A percentile compares a stretch with the other conserved stretches of the same genome.
Conservation (phyloP, 2,329 filamentous ascomycete genomes). For the Neonectria coccinea region DNA sequence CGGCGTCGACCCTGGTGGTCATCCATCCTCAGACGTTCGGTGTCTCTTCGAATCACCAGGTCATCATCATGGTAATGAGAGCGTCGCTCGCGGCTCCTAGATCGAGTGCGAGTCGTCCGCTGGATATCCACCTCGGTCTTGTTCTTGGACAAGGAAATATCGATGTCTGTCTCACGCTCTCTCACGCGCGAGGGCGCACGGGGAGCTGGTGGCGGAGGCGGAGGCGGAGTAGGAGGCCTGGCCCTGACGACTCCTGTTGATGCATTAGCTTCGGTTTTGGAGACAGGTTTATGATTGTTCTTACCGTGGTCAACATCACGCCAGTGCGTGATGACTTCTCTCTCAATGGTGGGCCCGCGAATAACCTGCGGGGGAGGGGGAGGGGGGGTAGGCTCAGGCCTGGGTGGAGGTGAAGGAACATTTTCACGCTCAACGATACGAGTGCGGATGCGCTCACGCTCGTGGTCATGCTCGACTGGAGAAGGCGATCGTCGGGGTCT, state of each 20-base stretch:
- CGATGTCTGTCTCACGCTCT: slow-evolving; percentile 70
- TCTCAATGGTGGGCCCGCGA: slow-evolving; percentile 82
- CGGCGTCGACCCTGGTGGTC: slow-evolving; percentile 60
- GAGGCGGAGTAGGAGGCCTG: slow-evolving; percentile 59
- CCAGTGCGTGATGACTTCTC: slow-evolving; percentile 91
- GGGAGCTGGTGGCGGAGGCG: slow-evolving; percentile 60
- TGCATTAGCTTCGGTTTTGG: slow-evolving; percentile 25
- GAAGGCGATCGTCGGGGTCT: slow-evolving; percentile 53
- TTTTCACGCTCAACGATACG: slow-evolving; percentile 62
- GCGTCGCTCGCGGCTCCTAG: slow-evolving; percentile 55
- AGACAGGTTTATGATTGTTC: slow-evolving; percentile 39
- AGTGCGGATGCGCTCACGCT: slow-evolving; percentile 61
- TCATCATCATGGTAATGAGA: slow-evolving; percentile 70
- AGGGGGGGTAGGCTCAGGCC: slow-evolving; percentile 60
- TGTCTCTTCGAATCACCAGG: slow-evolving; percentile 71
- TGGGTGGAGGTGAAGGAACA: slow-evolving; percentile 48
- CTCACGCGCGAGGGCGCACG: slow-evolving; percentile 56
- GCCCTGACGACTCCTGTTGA: slow-evolving; percentile 58
- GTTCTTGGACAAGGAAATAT: slow-evolving; percentile 66
- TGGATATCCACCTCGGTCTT: slow-evolving; percentile 70
- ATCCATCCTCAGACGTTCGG: slow-evolving; percentile 60
- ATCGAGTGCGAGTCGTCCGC: slow-evolving; percentile 52
- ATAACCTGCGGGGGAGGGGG: slow-evolving; percentile 74
- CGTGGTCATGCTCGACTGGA: slow-evolving; percentile 28
- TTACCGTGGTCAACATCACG: slow-evolving; percentile 87